Evolutionary conservation across 352 stramenopile genomes (phyloP).

Genomic region (Blastocystis sp.): DNA sequence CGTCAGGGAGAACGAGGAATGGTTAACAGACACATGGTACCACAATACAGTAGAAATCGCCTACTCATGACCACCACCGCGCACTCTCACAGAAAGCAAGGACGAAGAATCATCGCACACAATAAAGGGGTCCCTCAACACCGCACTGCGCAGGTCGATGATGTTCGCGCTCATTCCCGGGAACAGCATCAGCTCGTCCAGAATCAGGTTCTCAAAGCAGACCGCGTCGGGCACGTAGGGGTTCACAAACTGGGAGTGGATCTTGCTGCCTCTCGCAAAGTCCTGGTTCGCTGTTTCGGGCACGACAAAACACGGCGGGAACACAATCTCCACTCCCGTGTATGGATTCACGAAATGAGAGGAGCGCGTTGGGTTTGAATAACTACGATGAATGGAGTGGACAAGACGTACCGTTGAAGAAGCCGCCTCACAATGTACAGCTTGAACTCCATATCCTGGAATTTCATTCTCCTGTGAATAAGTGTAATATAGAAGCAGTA

Average conservation of each 20-base stretch:
- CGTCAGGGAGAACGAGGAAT: not conserved
- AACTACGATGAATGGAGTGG: not conserved
- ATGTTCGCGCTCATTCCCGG: not conserved
- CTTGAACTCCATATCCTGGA: conserved; percentile 44
- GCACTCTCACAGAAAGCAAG: not conserved
- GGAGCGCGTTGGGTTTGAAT: conserved; percentile 5
- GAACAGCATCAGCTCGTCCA: conserved; percentile 41
- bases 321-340: not conserved
- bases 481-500: not conserved
- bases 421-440: conserved; percentile 18
- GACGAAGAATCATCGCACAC: conserved; percentile 3
- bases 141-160: not conserved
- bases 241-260: conserved; percentile 12
- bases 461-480: not conserved
- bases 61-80: not conserved
- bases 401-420: conserved; percentile 17
- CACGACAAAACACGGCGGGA: conserved; percentile 45
- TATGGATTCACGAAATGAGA: not conserved
- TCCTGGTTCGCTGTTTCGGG: conserved; percentile 36
- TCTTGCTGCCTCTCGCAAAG: conserved; percentile 22
- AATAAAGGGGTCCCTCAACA: conserved; percentile 30
- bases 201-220: conserved; percentile 50
- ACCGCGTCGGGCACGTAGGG: not conserved
- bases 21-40: conserved; percentile 31
- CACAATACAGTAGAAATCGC: conserved; percentile 24